Evolutionary conservation across 352 stramenopile genomes (phyloP), one percentile per base, ranked within the genome.

Genomic region (Phytophthora pini): DNA sequence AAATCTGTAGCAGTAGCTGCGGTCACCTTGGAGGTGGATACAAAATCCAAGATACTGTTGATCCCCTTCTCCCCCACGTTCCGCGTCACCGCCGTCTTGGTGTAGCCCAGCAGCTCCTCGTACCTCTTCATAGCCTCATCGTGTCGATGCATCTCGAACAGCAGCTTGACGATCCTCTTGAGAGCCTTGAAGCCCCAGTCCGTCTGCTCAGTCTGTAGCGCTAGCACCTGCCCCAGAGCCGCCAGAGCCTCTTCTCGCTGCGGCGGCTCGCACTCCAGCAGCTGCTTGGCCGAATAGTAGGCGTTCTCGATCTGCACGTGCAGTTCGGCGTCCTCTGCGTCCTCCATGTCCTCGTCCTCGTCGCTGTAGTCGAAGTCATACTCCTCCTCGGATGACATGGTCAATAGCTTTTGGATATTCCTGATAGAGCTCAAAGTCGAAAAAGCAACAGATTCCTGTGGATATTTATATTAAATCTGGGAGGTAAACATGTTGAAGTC

Each of bases 51-150:
- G 74, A 98, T 98, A 39, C 87, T 90, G 77, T 98, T 98, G 65
- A 98, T 97, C 36, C 94, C 95, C 63, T 98, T 98, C 78, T 98
- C 95, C 44, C 95, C 81, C 17, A 97, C 90, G 71, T 98, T 98
- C 26, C 93, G 89, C 62, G 83, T 97, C 39, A 98, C 90, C 45
- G 81, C 87, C 52, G 84, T 92, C 56, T 92, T 92, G 10, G 80
- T 94, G 57, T 94, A 93, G 26, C 92, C 85, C 32, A 98, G 77
- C 22, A 98, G 81, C 69, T 94, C 79, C 55, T 94, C 82, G 65
- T 98, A 98, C 34, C 82, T 68, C 24, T 74, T 64, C 73, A 97
- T 93, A 31, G 94, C 86, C 40, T 86, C 69, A 13, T 88, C 75
- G 45, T 89, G 77, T 48, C 89, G 74, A 4, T 84, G 65, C 53